Percentiles rank a stretch among this genome's conserved stretches.
Evolutionary conservation across 2,329 filamentous ascomycete species (phyloP).

Genomic region (Sclerotinia borealis): DNA sequence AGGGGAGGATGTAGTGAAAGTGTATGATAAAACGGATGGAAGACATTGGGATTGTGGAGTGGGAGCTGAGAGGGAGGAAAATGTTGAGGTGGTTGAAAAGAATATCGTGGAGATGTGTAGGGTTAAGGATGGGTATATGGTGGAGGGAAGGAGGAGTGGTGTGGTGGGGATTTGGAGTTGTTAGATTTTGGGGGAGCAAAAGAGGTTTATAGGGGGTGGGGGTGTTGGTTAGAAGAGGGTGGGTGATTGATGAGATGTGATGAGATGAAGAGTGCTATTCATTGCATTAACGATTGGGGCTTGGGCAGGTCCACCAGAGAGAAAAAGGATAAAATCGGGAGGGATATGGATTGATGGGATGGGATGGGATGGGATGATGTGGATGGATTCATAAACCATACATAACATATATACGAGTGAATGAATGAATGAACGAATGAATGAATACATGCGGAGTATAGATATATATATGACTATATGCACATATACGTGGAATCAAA

Average conservation of each 20-base stretch:
- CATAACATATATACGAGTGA: not conserved
- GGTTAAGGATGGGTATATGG: constrained; percentile 87
- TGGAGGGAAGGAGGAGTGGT: constrained; percentile 84
- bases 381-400: not conserved
- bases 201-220: too few species aligned
- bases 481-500: too few species aligned
- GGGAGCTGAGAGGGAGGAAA: constrained; percentile 58
- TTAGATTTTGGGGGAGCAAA: constrained; percentile 35
- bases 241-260: not conserved
- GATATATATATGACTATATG: too few species aligned
- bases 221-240: too few species aligned
- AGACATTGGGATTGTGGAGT: constrained; percentile 95
- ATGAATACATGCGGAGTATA: too few species aligned
- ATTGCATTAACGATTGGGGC: not conserved
- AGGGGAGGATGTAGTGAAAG: constrained; percentile 89
- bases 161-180: constrained; percentile 88
- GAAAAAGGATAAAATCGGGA: not conserved
- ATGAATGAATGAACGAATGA: not conserved
- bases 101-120: constrained; percentile 77
- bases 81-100: constrained; percentile 43
- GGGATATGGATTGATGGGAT: not conserved
- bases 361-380: too few species aligned
- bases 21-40: constrained; percentile 96
- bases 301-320: not conserved
- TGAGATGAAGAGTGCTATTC: not conserved